Evolutionary conservation across 1,139 yeast genomes (phyloP), one percentile per base, ranked within the genome.

Genomic region (Lodderomyces beijingensis): DNA sequence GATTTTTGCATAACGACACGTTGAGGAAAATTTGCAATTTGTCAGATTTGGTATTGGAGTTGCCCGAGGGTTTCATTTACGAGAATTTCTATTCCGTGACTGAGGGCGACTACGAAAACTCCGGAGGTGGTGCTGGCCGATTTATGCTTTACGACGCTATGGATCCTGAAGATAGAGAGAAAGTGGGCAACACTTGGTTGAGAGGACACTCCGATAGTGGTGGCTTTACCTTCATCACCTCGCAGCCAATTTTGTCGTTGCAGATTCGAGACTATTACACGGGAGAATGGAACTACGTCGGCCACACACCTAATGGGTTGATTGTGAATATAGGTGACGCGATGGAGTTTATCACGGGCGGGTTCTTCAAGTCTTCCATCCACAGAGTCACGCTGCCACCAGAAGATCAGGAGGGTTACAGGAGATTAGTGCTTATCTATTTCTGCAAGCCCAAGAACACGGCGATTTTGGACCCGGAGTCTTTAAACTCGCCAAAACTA

Each of bases 161-260:
- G 57, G 42, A 49, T 7, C 45, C 51, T 3, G 53, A 53, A 18
- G 62, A 57, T 28, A 43, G 39, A 21, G 35, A 36, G 19, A 50
- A 51, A 32, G 58, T 64, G 0, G 53, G 56, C 12, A 53, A 57
- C 15, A 69, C 68, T 8, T 69, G 71, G 71, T 51, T 71, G 18
- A 53, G 77, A 36, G 77, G 77, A 1, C 77, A 71, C 39, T 64
- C 74, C 10, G 77, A 72, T 47, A 59, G 65, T 25, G 59, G 69
- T 32, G 76, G 67, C 1, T 63, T 71, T 36, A 62, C 77, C 0
- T 70, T 71, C 35, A 67, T 71, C 20, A 59, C 70, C 5, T 34
- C 28, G 35, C 74, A 69, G 46, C 73, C 76, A 6, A 68, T 70
- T 39, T 47, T 67, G n/a, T 62, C 76, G 5, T 53, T 71, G 25